Conservation (phyloP, 2,329 filamentous ascomycete species). For the Rhynchosporium secalis region DNA sequence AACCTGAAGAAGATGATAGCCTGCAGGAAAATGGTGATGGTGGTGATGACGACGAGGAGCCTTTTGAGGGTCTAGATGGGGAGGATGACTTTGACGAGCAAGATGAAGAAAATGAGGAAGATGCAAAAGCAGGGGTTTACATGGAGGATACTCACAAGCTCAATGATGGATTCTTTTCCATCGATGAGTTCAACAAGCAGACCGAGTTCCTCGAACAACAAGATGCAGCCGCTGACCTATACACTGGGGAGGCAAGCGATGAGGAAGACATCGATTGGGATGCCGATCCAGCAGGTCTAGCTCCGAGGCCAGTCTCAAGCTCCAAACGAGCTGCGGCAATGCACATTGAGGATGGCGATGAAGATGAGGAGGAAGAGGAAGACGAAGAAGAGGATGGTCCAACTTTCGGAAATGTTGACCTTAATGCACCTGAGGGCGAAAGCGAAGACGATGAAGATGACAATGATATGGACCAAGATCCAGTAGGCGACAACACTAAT, state of each 20-base stretch:
- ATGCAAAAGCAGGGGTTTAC: conserved; percentile 55
- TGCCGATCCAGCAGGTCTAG: conserved; percentile 65
- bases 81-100: conserved; percentile 41
- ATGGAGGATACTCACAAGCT: conserved; percentile 77
- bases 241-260: conserved; percentile 73
- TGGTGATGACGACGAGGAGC: conserved; percentile 37
- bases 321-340: conserved; percentile 39
- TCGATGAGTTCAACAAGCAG: conserved; percentile 95
- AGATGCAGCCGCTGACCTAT: conserved; percentile 74
- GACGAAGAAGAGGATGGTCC: conserved; percentile 76
- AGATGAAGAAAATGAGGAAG: conserved; percentile 51
- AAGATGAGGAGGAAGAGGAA: conserved; percentile 57
- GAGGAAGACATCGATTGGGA: conserved; percentile 90
- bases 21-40: conserved; percentile 29
- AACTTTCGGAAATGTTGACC: conserved; percentile 77
- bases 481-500: conserved; percentile 70
- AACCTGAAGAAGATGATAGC: conserved; percentile 40
- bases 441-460: conserved; percentile 63
- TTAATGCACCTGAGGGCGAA: conserved; percentile 70
- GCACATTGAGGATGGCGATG: conserved; percentile 42
- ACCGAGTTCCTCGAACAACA: conserved; percentile 86
- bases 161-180: conserved; percentile 97
- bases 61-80: conserved; percentile 42
- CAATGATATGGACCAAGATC: conserved; percentile 57
- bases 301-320: conserved; percentile 34